A percentile compares a stretch with the other conserved stretches of the same genome.
Evolutionary conservation across 2,329 filamentous ascomycete species (phyloP).

Genomic region (Corniculantispora saksenae): DNA sequence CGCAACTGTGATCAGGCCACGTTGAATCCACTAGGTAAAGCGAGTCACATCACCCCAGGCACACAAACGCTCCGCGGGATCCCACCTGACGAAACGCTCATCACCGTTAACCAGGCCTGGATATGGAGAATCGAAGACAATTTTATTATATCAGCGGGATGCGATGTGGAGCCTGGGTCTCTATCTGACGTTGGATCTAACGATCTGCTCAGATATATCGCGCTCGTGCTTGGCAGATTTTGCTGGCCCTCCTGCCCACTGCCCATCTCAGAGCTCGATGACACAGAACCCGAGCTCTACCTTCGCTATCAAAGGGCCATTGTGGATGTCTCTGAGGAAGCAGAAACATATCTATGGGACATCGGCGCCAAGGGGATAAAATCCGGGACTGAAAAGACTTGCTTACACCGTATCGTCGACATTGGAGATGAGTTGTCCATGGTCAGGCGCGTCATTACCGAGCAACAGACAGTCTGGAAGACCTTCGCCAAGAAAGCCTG

Average conservation of each 20-base stretch:
- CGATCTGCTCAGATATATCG: background rate
- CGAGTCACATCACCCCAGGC: background rate
- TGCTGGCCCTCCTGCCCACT: background rate
- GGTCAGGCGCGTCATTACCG: background rate
- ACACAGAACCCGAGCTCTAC: background rate
- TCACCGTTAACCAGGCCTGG: conserved; percentile 4
- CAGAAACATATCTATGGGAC: background rate
- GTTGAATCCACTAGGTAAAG: background rate
- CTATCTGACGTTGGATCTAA: background rate
- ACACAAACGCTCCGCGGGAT: background rate
- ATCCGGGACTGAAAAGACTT: background rate
- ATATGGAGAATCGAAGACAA: conserved; percentile 10
- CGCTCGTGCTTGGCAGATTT: background rate
- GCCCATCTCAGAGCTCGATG: background rate
- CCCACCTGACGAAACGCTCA: background rate
- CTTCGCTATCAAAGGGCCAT: background rate
- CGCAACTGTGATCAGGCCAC: background rate
- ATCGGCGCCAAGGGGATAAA: background rate
- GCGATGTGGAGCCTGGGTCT: background rate
- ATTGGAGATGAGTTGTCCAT: conserved; percentile 13
- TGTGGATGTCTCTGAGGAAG: background rate
- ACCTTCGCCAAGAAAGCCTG: background rate
- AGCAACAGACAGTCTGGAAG: conserved; percentile 9
- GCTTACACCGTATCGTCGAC: conserved; percentile 5
- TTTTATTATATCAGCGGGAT: background rate